Base-by-base conservation (phyloP, 257 asterid species). In the Capsicum pubescens region DNA sequence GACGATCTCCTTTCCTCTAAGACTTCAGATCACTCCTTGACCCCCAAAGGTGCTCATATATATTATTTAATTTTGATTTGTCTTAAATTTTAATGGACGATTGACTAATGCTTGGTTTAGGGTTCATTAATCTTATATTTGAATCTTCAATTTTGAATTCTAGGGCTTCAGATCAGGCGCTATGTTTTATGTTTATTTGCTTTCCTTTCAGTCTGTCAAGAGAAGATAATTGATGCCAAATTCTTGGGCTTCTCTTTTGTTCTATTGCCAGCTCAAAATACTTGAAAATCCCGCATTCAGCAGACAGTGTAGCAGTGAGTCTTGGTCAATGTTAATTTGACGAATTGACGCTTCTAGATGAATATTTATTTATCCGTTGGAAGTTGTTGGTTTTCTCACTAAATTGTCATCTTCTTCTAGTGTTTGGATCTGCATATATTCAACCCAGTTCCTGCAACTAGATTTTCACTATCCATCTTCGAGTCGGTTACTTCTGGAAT, bases 21-120 rank as follows among this genome's bases (percentile, higher is more conserved):
- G 88, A 84, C 84, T 68, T 86, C 94, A 84, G 97, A 93, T 92
- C 98, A 94, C 85, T 90, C 95, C 78, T 92, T 91, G 95, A 90
- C 89, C 82, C 85, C 95, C 67, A 90, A 94, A 91, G 98, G 99
- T 39, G 44, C 44, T 4, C 44, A 39, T 39, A 39, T 3, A 39
- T 39, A 64, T 3, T 66, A 26, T 78, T 26, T 85, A 84, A 82
- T 36, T 64, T 81, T 36, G 56, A 55, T 86, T 82, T 83, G 89
- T 76, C 6, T 39, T 39, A 39, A 39, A 39, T 39, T 39, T 39
- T 39, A 39, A 39, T 61, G 84, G 71, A 39, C 36, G 82, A 78
- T 42, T 17, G 74, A 66, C 64, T 57, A 71, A 83, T 84, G 74
- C 74, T 87, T 80, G 26, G 59, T 79, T 82, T 87, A 82, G 82